Evolutionary conservation across 352 stramenopile species (phyloP), one percentile per base, ranked within the genome.

Genomic region (Achlya hypogyna): DNA sequence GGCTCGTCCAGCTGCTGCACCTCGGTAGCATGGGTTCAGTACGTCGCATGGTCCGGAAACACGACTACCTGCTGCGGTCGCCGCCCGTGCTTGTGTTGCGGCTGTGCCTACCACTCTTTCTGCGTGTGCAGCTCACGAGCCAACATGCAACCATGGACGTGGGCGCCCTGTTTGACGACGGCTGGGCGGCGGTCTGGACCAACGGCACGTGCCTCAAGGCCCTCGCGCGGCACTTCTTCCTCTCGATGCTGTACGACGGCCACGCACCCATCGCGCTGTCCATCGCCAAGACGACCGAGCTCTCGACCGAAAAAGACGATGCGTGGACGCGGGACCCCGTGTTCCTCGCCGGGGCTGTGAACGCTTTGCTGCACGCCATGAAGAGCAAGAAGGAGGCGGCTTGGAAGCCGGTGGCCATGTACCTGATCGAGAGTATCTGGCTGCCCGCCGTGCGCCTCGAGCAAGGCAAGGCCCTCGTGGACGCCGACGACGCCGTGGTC

Each of bases 1-100:
- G 82, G 0, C 73, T 92, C n/a, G 83, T 95, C 8, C 84, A 95
- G 71, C 78, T 95, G 34, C 70, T 95, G 47, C 86, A 95, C 60
- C 77, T 95, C 42, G 86, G 86, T 1, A 92, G 91, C 42, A 73
- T 83, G 2, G 81, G 82, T 22, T 89, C 82, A 53, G 76, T 95
- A 27, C 82, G 86, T 2, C 79, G 86, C 8, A 95, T 93, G 86
- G 78, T 93, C 54, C 84, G 86, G 20, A 91, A 91, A 70, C 79
- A 86, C 45, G 86, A 95, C 51, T 93, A 79, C 32, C 76, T 92
- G n/a, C 51, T 95, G 25, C 80, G 84, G 28, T 79, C 84, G 14
- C 84, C 86, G 3, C 82, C 89, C 65, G 83, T 93, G 4, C 74
- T 91, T 22, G 88, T 82, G 8, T 90, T 93, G 79, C 84, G 86